Evolutionary conservation across 345 rosid species (phyloP), one percentile per base, ranked within the genome.

Genomic region (Hirschfeldia incana): DNA sequence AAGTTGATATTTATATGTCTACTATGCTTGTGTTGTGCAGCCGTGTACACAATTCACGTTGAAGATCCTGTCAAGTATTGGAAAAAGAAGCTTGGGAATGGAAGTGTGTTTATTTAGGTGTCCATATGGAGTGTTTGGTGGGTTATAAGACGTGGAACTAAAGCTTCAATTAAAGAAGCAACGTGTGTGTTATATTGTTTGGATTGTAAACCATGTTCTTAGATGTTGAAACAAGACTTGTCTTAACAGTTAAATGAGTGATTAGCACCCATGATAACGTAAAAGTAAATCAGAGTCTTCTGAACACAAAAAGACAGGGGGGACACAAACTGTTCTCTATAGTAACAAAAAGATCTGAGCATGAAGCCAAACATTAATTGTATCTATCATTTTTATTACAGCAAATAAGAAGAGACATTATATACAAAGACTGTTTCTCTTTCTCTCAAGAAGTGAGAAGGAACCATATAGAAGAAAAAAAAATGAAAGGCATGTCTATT

Each of bases 401-500:
- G 53, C 3, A 53, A 53, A 36, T 10, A 46, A 69, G 29, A 76
- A 69, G 55, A 76, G 65, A 26, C 26, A 70, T 53, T 39, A 78
- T 70, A 39, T 65, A 78, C 72, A 65, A 57, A 71, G 36, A 55
- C 66, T 53, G 26, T 36, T 6, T 78, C 81, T 71, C 81, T 78
- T 77, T 78, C 76, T 78, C 76, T 57, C 76, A 57, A 77, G 46
- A 70, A 77, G 71, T 28, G 81, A 77, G 81, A 77, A 77, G 81
- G 76, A 77, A 70, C 71, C 66, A 64, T 70, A 37, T 11, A 70
- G 39, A 49, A 34, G 10, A 2, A 16, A 21, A 49, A 1, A 8
- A 5, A 69, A 62, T 5, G 17, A 12, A 39, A 59, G 60, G 67
- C 42, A 51, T 37, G 32, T 5, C 32, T 65, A 65, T 71, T 37